phyloP scores from a whole-genome alignment of 306 rosid genomes.

The Astragalus membranaceus region DNA sequence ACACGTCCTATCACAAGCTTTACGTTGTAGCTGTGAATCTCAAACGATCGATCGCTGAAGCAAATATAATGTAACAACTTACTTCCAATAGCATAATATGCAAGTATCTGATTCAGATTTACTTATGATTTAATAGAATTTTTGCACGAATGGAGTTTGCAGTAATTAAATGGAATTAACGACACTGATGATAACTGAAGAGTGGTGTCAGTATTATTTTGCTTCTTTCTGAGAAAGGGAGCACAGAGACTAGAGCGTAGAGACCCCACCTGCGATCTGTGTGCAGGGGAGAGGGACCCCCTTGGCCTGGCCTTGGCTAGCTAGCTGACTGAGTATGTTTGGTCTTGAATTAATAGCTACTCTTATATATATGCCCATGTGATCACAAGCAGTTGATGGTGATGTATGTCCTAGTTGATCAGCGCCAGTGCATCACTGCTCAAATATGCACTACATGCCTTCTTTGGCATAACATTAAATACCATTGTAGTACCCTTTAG shows the following conservation, averaged over 20 bases:
- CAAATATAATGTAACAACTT: not conserved
- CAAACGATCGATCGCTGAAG: too few relatives aligned
- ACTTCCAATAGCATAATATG: not conserved
- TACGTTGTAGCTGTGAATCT: too few relatives aligned
- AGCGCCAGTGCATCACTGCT: slow-evolving; percentile 7
- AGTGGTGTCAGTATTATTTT: not conserved
- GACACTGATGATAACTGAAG: not conserved
- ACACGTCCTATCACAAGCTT: too few relatives aligned
- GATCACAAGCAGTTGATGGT: slow-evolving; percentile 20
- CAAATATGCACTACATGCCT: slow-evolving; percentile 7
- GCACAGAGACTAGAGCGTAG: not conserved
- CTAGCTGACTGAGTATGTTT: not conserved
- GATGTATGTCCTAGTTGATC: slow-evolving; percentile 9
- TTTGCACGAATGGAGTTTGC: not conserved
- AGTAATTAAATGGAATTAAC: not conserved
- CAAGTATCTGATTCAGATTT: not conserved
- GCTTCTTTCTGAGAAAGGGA: not conserved
- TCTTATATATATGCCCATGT: slow-evolving; percentile 17
- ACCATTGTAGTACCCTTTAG: not conserved
- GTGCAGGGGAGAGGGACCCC: slow-evolving; percentile 20
- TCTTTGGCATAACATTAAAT: slow-evolving; percentile 18
- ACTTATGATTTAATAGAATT: not conserved
- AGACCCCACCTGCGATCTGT: not conserved
- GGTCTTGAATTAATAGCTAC: not conserved
- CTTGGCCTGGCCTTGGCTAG: not conserved